Percentiles rank a stretch among this genome's conserved stretches.
These are phyloP conservation scores for Mycotypha africana DNA, from an alignment of 371 early-diverging fungal genomes.

Conservation along the genomic window DNA sequence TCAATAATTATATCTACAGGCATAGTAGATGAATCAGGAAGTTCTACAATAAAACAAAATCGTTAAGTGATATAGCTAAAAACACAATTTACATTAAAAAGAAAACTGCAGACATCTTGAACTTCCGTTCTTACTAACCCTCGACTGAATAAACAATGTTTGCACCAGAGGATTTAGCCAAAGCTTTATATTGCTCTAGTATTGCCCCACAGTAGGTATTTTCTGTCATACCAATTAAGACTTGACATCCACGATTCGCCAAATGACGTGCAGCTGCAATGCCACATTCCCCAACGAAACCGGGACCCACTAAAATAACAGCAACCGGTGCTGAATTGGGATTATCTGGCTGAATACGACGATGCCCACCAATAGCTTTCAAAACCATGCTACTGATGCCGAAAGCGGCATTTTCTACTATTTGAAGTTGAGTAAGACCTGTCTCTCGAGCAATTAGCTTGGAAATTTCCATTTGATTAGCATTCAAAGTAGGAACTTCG, in stretches of 20 bases:
- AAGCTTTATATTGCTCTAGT: constrained; percentile 17
- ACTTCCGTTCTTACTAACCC: constrained; percentile 14
- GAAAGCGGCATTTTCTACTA: constrained; percentile 80
- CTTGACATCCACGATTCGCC: constrained; percentile 72
- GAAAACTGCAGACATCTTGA: no score
- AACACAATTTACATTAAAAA: no score
- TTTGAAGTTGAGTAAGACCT: constrained; percentile 64
- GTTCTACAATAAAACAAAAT: constrained; percentile 8
- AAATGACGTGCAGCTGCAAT: constrained; percentile 74
- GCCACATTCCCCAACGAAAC: constrained; percentile 69
- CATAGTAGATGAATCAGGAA: constrained; percentile 46
- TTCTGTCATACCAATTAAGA: constrained; percentile 49
- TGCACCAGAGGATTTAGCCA: constrained; percentile 29
- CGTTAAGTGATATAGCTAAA: neutral
- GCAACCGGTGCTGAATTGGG: constrained; percentile 71
- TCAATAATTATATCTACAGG: constrained; percentile 82
- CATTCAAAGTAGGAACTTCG: constrained; percentile 49
- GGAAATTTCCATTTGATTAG: constrained; percentile 56
- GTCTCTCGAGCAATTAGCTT: constrained; percentile 52
- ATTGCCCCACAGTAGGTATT: constrained; percentile 5
- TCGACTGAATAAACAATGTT: constrained; percentile 20
- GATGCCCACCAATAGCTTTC: constrained; percentile 65
- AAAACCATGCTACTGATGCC: constrained; percentile 68
- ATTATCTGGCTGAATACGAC: constrained; percentile 68
- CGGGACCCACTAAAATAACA: constrained; percentile 73